Conservation (phyloP, 352 stramenopile species). For the Aphanomyces stellatus region DNA sequence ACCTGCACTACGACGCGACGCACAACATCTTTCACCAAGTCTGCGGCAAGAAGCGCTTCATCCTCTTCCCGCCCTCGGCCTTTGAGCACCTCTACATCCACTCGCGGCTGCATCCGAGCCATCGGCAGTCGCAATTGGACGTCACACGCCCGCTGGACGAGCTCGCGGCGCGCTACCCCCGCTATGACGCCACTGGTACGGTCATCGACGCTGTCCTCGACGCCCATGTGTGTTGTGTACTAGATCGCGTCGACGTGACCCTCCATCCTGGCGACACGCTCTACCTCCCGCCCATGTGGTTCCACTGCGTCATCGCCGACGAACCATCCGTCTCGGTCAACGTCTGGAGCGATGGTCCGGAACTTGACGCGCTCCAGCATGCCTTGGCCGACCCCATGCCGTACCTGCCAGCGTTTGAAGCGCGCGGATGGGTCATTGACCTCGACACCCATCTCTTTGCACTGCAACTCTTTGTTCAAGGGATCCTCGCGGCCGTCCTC, state of each 20-base stretch:
- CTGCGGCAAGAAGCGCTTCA: slow-evolving; percentile 10
- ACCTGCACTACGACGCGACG: slow-evolving; percentile 21
- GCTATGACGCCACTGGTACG: too few relatives aligned
- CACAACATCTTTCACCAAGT: slow-evolving; percentile 23
- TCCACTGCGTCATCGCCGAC: slow-evolving; percentile 18
- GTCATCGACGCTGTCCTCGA: too few relatives aligned
- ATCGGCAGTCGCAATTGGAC: slow-evolving; percentile 19
- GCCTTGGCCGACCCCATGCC: slow-evolving; percentile 1
- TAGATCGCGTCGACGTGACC: slow-evolving; percentile 9
- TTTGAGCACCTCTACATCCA: slow-evolving; percentile 9
- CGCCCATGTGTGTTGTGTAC: too few relatives aligned
- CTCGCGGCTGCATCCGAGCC: slow-evolving; percentile 19
- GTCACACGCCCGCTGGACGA: neutral
- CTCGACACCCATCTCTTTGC: neutral
- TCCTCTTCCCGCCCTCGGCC: slow-evolving; percentile 14
- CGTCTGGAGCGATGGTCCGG: slow-evolving; percentile 14
- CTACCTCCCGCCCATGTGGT: slow-evolving; percentile 24
- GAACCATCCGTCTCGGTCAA: slow-evolving; percentile 19
- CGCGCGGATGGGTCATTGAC: neutral
- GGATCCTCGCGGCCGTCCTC: neutral
- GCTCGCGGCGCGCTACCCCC: neutral
- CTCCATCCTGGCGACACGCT: slow-evolving; percentile 19
- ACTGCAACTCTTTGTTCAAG: neutral
- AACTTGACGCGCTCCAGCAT: neutral
- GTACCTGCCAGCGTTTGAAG: neutral